These are phyloP conservation scores for Metarhizium brunneum DNA, from an alignment of 2,329 filamentous ascomycete genomes.

Conservation along the genomic window DNA sequence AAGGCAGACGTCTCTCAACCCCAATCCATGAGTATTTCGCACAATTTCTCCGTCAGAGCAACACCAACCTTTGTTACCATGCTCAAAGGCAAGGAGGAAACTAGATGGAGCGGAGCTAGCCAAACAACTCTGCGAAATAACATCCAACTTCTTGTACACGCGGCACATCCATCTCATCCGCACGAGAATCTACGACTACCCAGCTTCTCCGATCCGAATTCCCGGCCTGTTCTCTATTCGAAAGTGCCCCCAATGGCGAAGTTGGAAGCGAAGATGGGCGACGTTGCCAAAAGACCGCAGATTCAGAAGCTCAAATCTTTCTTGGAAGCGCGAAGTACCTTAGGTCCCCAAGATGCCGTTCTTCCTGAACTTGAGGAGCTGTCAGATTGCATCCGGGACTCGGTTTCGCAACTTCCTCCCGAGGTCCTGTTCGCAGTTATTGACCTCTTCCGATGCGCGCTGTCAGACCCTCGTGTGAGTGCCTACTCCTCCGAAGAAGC, in stretches of 20 bases:
- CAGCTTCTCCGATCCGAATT: constrained; percentile 53
- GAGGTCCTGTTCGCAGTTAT: constrained; percentile 70
- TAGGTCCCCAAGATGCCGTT: constrained; percentile 54
- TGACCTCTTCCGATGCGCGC: constrained; percentile 73
- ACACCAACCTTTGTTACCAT: constrained; percentile 90
- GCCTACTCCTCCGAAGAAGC: constrained; percentile 75
- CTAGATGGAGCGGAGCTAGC: constrained; percentile 75
- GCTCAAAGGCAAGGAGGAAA: constrained; percentile 62
- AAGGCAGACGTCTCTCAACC: constrained; percentile 71
- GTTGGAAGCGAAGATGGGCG: constrained; percentile 68
- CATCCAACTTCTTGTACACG: constrained; percentile 63
- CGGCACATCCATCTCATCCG: constrained; percentile 66
- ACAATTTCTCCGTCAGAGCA: constrained; percentile 58
- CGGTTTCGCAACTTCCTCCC: constrained; percentile 44
- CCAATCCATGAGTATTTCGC: constrained; percentile 52
- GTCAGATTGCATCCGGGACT: constrained; percentile 48
- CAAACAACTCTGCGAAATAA: constrained; percentile 58
- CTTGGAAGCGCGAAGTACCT: constrained; percentile 50
- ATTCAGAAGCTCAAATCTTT: constrained; percentile 61
- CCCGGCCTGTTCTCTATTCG: constrained; percentile 60
- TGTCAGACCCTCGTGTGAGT: constrained; percentile 70
- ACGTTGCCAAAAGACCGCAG: constrained; percentile 44
- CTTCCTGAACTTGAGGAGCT: constrained; percentile 64
- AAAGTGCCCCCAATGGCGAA: constrained; percentile 80
- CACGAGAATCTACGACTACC: constrained; percentile 66